Base-by-base conservation (phyloP, 2,329 filamentous ascomycete species). In the Fusarium longipes region DNA sequence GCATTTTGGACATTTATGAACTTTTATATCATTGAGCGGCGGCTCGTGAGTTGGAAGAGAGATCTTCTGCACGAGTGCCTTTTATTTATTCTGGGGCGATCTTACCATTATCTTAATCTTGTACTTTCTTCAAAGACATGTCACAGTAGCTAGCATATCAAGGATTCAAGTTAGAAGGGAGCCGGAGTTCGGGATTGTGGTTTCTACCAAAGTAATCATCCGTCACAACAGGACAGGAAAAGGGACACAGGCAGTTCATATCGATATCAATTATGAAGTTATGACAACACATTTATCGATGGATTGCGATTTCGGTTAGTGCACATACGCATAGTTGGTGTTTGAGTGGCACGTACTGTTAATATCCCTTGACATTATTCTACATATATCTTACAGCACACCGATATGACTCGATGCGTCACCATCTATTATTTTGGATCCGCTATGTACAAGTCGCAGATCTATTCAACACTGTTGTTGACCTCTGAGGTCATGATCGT, bases 251-350 rank as follows among this genome's bases (percentile, higher is more conserved):
- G 44, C 54, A 47, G 40, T 56, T 42, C 50, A 47, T 49, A 39
- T 61, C 64, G 51, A 63, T 61, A 63, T 61, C 53, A 66, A 72
- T 65, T 57, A 71, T 67, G 70, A 69, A 49, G 44, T 67, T 71
- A 70, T 55, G 65, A 65, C 42, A 50, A n/a, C 25, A 53, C 14
- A 11, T 29, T 32, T 11, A 50, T 30, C 27, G 17, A 22, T 36
- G 22, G 11, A 15, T 18, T 35, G 30, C 25, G 35, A 53, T 47
- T 27, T 42, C 20, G 38, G 15, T 11, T 11, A 29, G n/a, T 43
- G 9, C 9, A 38, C 14, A 9, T 18, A 27, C 22, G 38, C 17
- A 24, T 18, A 17, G 30, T 18, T 45, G 30, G 8, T 11, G 32
- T 8, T 30, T 47, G 25, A 63, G 38, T 17, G 22, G 17, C 22